phyloP scores from a whole-genome alignment of 352 stramenopile genomes.

The Bremia lactucae region DNA sequence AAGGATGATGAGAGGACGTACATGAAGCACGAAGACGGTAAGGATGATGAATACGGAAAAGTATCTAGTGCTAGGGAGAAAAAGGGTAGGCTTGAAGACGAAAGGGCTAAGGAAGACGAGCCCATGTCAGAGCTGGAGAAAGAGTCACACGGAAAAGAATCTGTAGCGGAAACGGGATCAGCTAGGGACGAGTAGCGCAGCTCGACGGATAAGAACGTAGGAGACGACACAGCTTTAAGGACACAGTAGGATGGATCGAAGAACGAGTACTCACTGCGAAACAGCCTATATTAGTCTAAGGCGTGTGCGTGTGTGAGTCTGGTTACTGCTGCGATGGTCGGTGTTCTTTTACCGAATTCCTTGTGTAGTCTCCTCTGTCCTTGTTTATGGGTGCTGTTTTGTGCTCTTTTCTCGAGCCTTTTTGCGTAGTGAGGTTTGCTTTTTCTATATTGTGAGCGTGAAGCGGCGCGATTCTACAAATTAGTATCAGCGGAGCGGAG shows the following conservation, averaged over 20 bases:
- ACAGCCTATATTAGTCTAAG: slow-evolving; percentile 12
- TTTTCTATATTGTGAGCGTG: slow-evolving; percentile 27
- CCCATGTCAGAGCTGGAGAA: slow-evolving; percentile 6
- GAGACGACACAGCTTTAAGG: slow-evolving; percentile 16
- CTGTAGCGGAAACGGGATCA: slow-evolving; percentile 6
- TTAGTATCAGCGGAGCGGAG: slow-evolving; percentile 10
- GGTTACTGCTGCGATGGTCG: slow-evolving; percentile 25
- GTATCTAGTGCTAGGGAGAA: slow-evolving; percentile 9
- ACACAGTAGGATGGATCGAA: slow-evolving; percentile 7
- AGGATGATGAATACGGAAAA: slow-evolving; percentile 6
- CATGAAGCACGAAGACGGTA: slow-evolving; percentile 14
- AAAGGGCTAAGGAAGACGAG: slow-evolving; percentile 3
- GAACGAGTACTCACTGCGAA: slow-evolving; percentile 12
- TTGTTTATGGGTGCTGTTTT: slow-evolving; percentile 31
- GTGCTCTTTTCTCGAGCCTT: slow-evolving; percentile 17
- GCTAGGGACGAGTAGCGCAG: slow-evolving; percentile 4
- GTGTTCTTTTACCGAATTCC: slow-evolving; percentile 30
- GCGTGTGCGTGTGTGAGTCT: slow-evolving; percentile 29
- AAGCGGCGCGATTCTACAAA: slow-evolving; percentile 3
- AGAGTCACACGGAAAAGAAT: slow-evolving; percentile 3
- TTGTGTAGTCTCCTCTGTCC: slow-evolving; percentile 22
- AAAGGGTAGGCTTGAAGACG: slow-evolving; percentile 2
- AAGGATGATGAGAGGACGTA: slow-evolving; percentile 15
- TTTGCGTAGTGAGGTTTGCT: slow-evolving; percentile 26
- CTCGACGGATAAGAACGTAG: slow-evolving; percentile 4